A percentile compares a stretch with the other conserved stretches of the same genome.
These are phyloP conservation scores for Proliferodiscus dingleyae DNA, from an alignment of 2,329 filamentous ascomycete species.

Conservation along the genomic window DNA sequence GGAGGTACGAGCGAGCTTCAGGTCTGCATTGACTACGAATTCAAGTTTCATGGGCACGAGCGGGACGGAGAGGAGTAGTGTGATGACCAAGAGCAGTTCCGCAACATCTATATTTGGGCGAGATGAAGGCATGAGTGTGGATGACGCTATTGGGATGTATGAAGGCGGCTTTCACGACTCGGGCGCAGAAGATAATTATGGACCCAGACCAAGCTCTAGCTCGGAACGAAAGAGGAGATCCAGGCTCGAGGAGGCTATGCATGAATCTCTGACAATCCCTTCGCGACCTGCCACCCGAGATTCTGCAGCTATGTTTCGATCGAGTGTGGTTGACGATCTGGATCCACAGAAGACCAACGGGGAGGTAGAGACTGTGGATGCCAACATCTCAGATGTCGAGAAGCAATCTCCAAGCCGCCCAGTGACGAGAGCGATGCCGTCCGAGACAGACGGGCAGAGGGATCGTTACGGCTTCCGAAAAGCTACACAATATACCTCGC, in stretches of 20 bases:
- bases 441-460: constrained; percentile 37
- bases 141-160: constrained; percentile 68
- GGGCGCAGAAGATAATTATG: constrained; percentile 37
- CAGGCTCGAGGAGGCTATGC: constrained; percentile 23
- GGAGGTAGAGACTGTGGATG: constrained; percentile 5
- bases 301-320: constrained; percentile 36
- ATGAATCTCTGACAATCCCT: constrained; percentile 18
- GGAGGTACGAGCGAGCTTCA: constrained; percentile 51
- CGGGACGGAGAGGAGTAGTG: constrained; percentile 75
- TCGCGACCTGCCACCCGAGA: constrained; percentile 28
- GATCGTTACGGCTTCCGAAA: constrained; percentile 95
- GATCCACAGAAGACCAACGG: constrained; percentile 37
- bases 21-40: constrained; percentile 54
- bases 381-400: constrained; percentile 15
- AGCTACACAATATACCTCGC: constrained; percentile 69
- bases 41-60: constrained; percentile 56
- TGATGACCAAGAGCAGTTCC: constrained; percentile 74
- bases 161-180: constrained; percentile 57
- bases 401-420: constrained; percentile 11
- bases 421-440: constrained; percentile 10
- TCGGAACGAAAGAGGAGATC: constrained; percentile 21
- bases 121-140: constrained; percentile 56
- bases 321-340: constrained; percentile 32
- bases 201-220: constrained; percentile 15
- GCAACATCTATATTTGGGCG: constrained; percentile 53